These are phyloP conservation scores for Colletotrichum viniferum DNA, from an alignment of 2,329 filamentous ascomycete species.

Conservation along the genomic window DNA sequence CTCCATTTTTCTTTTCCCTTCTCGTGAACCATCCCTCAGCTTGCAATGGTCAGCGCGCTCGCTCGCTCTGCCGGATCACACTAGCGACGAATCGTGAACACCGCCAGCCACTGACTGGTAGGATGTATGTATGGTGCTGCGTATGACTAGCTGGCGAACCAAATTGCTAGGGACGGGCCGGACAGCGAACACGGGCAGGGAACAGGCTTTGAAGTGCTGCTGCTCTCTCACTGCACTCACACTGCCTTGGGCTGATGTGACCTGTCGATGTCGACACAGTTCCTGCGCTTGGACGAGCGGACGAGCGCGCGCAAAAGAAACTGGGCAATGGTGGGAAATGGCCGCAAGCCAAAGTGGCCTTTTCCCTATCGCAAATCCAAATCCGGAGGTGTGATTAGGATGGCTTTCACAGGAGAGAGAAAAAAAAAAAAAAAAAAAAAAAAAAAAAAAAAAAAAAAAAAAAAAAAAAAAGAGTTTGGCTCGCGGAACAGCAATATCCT, in stretches of 20 bases:
- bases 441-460: neutral
- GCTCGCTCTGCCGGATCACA: neutral
- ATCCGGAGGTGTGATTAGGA: neutral
- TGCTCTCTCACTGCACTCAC: neutral
- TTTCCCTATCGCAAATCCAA: neutral
- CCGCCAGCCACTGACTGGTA: neutral
- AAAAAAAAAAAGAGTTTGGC: neutral
- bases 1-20: neutral
- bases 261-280: neutral
- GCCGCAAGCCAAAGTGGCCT: neutral
- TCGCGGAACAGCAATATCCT: neutral
- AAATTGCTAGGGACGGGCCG: conserved; percentile 23
- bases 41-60: neutral
- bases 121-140: neutral
- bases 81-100: neutral
- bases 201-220: conserved; percentile 1
- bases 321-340: neutral
- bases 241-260: neutral
- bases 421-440: neutral
- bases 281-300: neutral
- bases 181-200: conserved; percentile 18
- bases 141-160: neutral
- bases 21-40: neutral
- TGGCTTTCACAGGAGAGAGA: neutral
- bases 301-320: neutral